Base-by-base conservation (phyloP, 345 rosid species). In the Eucalyptus erythrocorys region DNA sequence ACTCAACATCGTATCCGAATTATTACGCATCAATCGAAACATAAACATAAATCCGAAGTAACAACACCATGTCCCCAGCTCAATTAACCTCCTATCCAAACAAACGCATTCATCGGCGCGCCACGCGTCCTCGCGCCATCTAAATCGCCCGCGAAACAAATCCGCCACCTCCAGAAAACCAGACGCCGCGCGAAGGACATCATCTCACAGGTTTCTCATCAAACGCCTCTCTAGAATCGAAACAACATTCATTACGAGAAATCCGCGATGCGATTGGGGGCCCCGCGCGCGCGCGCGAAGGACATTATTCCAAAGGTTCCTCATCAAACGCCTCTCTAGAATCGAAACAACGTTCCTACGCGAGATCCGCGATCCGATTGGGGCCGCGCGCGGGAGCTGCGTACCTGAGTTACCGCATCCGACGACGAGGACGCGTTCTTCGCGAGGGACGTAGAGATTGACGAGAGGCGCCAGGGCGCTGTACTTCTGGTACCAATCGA, bases 401-500 rank as follows among this genome's bases (percentile, higher is more conserved):
- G 43, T n/a, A 95, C 98, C 96, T 76, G 99, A 97, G 93, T 95
- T 97, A 34, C 99, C 99, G 90, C 98, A 95, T 66, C 99, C 99
- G 86, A 95, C 92, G 90, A 96, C 94, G 91, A 97, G 97, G 92
- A 93, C 82, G 51, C 93, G 94, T 6, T 90, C 92, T 71, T 86
- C 89, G 91, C 92, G 96, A 45, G 99, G 95, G 86, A 92, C 82
- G 91, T 95, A 97, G 89, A 95, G 96, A 82, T 92, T 92, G 92
- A 96, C 91, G 92, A 97, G 96, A 89, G 99, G 98, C 89, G 98
- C 93, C 59, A 97, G 91, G 55, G 98, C 90, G 27, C 94, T 87
- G 90, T 97, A 97, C 89, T 95, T 97, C 90, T 97, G 98, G 90
- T 96, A 97, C 99, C 99, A 97, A 90, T 97, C 99, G 88, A 97